Evolutionary conservation across 208 protist species (phyloP).

Genomic region (Leishmania amazonensis): DNA sequence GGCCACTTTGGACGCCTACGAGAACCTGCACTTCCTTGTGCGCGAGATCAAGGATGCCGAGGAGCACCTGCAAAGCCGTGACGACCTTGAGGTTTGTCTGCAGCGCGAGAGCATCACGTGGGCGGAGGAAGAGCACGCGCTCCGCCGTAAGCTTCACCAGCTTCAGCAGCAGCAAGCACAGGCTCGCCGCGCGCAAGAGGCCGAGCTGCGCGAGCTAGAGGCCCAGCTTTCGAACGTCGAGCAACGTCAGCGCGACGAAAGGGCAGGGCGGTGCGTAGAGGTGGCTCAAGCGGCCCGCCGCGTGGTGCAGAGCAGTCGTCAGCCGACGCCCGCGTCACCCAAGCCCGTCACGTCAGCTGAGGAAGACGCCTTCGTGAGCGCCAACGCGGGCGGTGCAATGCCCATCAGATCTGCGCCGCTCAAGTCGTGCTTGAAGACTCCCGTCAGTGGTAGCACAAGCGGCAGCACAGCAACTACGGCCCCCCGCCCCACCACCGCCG

Average conservation of each 20-base stretch:
- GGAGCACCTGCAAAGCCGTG: constrained; percentile 50
- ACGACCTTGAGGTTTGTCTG: constrained; percentile 67
- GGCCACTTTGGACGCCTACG: constrained; percentile 84
- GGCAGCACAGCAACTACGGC: background rate
- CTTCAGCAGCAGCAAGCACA: constrained; percentile 58
- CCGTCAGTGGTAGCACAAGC: constrained; percentile 2
- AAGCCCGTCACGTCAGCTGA: constrained; percentile 6
- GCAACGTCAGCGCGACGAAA: constrained; percentile 44
- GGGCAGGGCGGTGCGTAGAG: constrained; percentile 47
- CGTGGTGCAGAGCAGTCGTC: background rate
- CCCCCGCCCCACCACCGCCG: constrained; percentile 6
- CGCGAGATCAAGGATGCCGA: constrained; percentile 81
- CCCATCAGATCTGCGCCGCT: constrained; percentile 39
- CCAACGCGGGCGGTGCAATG: constrained; percentile 36
- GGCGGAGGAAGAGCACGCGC: constrained; percentile 83
- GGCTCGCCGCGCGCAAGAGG: constrained; percentile 44
- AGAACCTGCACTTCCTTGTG: constrained; percentile 76
- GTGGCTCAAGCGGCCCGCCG: constrained; percentile 7
- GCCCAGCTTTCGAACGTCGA: constrained; percentile 57
- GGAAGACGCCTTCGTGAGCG: constrained; percentile 53
- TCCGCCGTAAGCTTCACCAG: constrained; percentile 56
- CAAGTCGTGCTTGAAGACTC: constrained; percentile 57
- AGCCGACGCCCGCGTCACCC: background rate
- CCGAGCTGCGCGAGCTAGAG: constrained; percentile 63
- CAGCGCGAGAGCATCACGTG: constrained; percentile 72